A percentile compares a stretch with the other conserved stretches of the same genome.
phyloP scores from a whole-genome alignment of 306 rosid genomes.

The Cucumis sativus region DNA sequence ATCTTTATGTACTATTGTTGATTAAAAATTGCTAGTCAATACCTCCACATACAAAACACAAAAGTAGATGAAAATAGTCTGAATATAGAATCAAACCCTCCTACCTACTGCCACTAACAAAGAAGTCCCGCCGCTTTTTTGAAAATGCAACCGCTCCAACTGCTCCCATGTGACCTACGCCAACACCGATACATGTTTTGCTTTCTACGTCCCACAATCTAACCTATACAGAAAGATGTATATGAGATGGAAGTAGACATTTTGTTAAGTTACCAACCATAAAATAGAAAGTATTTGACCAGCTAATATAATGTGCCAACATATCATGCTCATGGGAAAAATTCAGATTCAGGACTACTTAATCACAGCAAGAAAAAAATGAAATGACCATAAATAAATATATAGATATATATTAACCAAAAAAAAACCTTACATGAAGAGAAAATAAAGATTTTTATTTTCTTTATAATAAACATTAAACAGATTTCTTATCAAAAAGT shows the following conservation, averaged over 20 bases:
- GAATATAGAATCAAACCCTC: slow-evolving; percentile 1
- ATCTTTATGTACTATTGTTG: background rate
- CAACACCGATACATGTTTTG: slow-evolving; percentile 66
- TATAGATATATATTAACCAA: background rate
- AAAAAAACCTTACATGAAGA: background rate
- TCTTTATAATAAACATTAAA: no score
- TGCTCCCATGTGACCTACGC: slow-evolving; percentile 79
- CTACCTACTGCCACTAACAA: slow-evolving; percentile 93
- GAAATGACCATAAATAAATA: background rate
- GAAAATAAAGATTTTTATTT: background rate
- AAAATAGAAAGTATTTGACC: background rate
- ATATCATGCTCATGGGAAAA: background rate
- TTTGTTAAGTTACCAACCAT: background rate
- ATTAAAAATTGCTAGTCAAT: background rate
- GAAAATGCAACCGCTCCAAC: slow-evolving; percentile 92
- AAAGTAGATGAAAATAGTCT: background rate
- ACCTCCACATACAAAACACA: background rate
- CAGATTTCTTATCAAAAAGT: no score
- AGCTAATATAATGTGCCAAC: background rate
- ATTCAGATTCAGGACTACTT: background rate
- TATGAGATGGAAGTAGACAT: background rate
- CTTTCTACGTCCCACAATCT: slow-evolving; percentile 87
- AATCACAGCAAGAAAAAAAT: background rate
- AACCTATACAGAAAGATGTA: slow-evolving; percentile 38
- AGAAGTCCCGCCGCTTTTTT: slow-evolving; percentile 55